Evolutionary conservation across 352 stramenopile species (phyloP).

Genomic region (Pythium coloratum): DNA sequence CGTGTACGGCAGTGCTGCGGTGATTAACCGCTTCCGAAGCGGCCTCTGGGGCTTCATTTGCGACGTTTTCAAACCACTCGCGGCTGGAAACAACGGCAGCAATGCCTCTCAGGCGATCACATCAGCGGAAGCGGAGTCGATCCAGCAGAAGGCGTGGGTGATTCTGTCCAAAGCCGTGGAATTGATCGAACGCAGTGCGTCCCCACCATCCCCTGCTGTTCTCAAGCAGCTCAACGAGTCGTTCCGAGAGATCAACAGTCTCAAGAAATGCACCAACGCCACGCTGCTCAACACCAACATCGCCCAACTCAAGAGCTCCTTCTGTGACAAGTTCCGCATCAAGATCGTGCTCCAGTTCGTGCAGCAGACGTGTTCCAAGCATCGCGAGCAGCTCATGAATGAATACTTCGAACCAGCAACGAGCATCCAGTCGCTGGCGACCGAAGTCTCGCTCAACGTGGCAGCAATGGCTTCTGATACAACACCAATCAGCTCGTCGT

Average conservation of each 20-base stretch:
- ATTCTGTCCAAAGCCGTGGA: conserved; percentile 53
- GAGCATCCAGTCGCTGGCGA: conserved; percentile 36
- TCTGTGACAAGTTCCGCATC: conserved; percentile 64
- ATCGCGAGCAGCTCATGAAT: conserved; percentile 42
- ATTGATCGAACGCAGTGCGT: conserved; percentile 51
- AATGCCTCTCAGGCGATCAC: conserved; percentile 32
- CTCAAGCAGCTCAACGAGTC: conserved; percentile 64
- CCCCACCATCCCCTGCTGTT: conserved; percentile 36
- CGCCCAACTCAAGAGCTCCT: conserved; percentile 52
- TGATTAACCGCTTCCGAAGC: conserved; percentile 66
- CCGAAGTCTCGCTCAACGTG: conserved; percentile 25
- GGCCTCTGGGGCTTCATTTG: conserved; percentile 76
- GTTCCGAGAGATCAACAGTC: conserved; percentile 63
- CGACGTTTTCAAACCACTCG: conserved; percentile 64
- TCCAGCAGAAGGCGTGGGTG: conserved; percentile 60
- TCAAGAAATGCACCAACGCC: conserved; percentile 69
- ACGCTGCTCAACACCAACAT: conserved; percentile 69
- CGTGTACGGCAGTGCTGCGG: conserved; percentile 53
- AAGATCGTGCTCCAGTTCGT: conserved; percentile 66
- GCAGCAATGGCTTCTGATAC: conserved; percentile 3
- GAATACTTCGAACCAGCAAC: conserved; percentile 68
- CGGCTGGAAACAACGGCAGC: conserved; percentile 24
- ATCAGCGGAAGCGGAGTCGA: conserved; percentile 62
- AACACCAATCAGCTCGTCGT: neutral
- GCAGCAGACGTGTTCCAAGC: conserved; percentile 38